Evolutionary conservation across 768 basidiomycete species (phyloP).

Genomic region (Holtermannia corniformis): DNA sequence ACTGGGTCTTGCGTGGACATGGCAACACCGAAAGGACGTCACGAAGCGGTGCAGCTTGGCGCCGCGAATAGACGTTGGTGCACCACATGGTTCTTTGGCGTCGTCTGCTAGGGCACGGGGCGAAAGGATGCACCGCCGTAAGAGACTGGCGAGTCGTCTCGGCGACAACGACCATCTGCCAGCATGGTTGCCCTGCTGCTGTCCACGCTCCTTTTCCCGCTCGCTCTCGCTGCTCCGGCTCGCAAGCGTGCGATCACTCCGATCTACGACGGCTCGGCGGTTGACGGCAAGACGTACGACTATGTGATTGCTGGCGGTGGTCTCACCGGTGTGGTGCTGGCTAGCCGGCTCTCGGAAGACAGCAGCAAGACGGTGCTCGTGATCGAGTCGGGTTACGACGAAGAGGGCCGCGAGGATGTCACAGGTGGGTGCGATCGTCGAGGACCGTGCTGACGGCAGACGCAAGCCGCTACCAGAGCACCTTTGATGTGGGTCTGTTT

Average conservation of each 20-base stretch:
- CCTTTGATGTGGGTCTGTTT: constrained; percentile 16
- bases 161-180: too few species aligned
- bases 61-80: too few species aligned
- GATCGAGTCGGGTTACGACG: constrained; percentile 32
- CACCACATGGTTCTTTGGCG: too few species aligned
- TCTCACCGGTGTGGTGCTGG: constrained; percentile 48
- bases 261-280: constrained; percentile 15
- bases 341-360: constrained; percentile 47
- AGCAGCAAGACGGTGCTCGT: constrained; percentile 45
- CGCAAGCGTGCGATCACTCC: constrained; percentile 7
- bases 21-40: too few species aligned
- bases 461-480: constrained; percentile 14
- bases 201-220: constrained; percentile 3
- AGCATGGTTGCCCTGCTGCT: too few species aligned
- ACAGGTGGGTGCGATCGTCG: constrained; percentile 4
- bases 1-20: too few species aligned
- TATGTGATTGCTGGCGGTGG: constrained; percentile 51
- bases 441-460: constrained; percentile 8
- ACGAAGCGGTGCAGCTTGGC: too few species aligned
- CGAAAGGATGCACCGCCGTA: too few species aligned
- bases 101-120: too few species aligned
- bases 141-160: too few species aligned
- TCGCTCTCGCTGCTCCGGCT: constrained; percentile 9
- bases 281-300: constrained; percentile 46
- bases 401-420: constrained; percentile 12